Evolutionary conservation across 768 basidiomycete genomes (phyloP).

Genomic region (Boletus tylopilopsis): DNA sequence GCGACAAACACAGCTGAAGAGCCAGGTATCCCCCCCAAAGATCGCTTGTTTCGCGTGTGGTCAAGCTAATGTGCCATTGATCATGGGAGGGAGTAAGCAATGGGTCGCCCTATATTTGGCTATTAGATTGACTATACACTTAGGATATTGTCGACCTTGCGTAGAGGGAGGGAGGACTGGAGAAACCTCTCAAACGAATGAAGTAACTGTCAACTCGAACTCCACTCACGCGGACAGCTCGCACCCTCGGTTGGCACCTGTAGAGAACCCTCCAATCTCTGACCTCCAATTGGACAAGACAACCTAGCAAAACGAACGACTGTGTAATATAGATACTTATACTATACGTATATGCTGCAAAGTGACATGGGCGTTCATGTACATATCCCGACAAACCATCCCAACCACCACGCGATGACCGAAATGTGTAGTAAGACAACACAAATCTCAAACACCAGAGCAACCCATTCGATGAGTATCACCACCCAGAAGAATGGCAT

Average conservation of each 20-base stretch:
- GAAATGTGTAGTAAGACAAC: constrained; percentile 57
- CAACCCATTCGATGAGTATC: constrained; percentile 65
- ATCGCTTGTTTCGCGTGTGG: constrained; percentile 60
- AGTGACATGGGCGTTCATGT: constrained; percentile 22
- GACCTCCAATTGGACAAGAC: constrained; percentile 1
- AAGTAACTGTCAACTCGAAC: constrained; percentile 1
- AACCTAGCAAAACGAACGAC: neutral
- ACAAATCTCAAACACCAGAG: constrained; percentile 54
- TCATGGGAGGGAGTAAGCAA: constrained; percentile 68
- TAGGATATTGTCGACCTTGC: constrained; percentile 70
- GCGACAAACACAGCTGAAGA: constrained; percentile 34
- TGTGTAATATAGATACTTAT: constrained; percentile 11
- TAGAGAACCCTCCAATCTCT: neutral
- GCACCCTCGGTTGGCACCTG: constrained; percentile 5
- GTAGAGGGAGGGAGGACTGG: constrained; percentile 50
- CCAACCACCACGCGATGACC: constrained; percentile 70
- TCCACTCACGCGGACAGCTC: neutral
- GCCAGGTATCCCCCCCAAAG: constrained; percentile 34
- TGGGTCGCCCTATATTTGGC: neutral
- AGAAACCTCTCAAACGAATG: constrained; percentile 25
- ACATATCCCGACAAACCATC: constrained; percentile 60
- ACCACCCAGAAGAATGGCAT: constrained; percentile 63
- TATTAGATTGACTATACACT: neutral
- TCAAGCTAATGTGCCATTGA: constrained; percentile 68
- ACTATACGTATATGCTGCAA: constrained; percentile 8